phyloP scores from a whole-genome alignment of 257 asterid species.

The Eucommia ulmoides region DNA sequence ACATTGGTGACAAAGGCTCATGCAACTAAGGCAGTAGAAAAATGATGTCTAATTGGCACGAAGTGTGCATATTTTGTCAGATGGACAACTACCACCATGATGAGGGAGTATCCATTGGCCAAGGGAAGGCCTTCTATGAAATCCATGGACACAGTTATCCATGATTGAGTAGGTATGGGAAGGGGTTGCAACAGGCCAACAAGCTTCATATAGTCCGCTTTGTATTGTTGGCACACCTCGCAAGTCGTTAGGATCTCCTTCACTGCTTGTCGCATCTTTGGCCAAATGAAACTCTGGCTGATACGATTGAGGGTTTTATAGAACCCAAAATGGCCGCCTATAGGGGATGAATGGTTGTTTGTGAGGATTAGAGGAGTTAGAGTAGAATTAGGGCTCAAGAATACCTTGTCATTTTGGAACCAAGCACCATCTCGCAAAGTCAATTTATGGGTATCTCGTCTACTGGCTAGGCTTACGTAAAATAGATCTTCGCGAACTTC shows the following conservation, averaged over 20 bases:
- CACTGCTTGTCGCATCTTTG: background rate
- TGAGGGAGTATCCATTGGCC: background rate
- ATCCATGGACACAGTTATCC: background rate
- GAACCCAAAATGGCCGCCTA: background rate
- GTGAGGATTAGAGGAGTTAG: background rate
- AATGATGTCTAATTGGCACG: background rate
- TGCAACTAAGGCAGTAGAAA: background rate
- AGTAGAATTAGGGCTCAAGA: background rate
- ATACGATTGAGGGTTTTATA: background rate
- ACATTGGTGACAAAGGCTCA: background rate
- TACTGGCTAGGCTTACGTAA: too few species aligned
- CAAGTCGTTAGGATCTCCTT: background rate
- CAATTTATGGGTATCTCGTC: background rate
- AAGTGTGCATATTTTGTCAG: background rate
- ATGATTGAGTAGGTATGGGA: background rate
- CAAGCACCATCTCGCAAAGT: background rate
- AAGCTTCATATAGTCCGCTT: background rate
- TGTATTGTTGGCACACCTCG: background rate
- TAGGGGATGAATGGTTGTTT: background rate
- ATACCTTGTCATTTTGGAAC: background rate
- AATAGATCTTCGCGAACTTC: background rate
- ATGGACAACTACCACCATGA: background rate
- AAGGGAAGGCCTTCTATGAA: background rate
- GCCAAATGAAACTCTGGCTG: background rate
- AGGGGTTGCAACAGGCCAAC: background rate